Percentiles rank a stretch among this genome's conserved stretches.
phyloP scores from a whole-genome alignment of 805 yeast genomes.

The Myxozyma nipponensis region DNA sequence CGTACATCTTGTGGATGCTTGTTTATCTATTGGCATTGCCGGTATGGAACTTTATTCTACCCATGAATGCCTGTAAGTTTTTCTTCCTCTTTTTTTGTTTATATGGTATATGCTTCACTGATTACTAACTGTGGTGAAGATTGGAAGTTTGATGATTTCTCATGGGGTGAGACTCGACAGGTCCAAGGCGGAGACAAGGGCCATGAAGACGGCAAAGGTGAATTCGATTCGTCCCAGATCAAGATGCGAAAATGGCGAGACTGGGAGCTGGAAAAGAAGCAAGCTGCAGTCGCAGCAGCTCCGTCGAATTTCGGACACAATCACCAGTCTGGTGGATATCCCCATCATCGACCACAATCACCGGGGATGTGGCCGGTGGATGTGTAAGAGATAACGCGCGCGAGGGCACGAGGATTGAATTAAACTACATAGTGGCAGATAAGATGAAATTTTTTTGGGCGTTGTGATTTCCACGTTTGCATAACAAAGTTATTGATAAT shows the following conservation, averaged over 20 bases:
- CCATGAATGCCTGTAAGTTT: constrained; percentile 48
- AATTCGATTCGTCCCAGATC: constrained; percentile 86
- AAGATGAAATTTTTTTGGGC: no score
- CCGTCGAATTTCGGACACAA: not conserved
- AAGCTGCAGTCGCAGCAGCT: not conserved
- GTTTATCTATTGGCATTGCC: constrained; percentile 79
- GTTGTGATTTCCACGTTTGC: no score
- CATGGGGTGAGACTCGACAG: constrained; percentile 94
- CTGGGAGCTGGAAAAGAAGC: constrained; percentile 60
- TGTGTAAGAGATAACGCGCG: not conserved
- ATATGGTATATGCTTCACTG: not conserved
- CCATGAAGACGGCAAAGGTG: constrained; percentile 68
- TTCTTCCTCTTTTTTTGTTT: not conserved
- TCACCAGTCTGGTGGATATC: no score
- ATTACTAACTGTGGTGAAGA: constrained; percentile 44
- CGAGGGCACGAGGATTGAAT: no score
- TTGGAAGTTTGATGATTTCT: constrained; percentile 95
- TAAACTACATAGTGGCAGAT: no score
- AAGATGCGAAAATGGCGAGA: constrained; percentile 94
- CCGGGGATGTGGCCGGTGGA: not conserved
- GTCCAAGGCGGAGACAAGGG: constrained; percentile 64
- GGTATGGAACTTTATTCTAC: constrained; percentile 86
- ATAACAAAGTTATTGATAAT: no score
- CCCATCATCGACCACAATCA: not conserved
- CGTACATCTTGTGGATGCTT: constrained; percentile 74